Percentiles rank a stretch among this genome's conserved stretches.
These are phyloP conservation scores for Colletotrichum lentis DNA, from an alignment of 2,329 filamentous ascomycete species.

Conservation along the genomic window DNA sequence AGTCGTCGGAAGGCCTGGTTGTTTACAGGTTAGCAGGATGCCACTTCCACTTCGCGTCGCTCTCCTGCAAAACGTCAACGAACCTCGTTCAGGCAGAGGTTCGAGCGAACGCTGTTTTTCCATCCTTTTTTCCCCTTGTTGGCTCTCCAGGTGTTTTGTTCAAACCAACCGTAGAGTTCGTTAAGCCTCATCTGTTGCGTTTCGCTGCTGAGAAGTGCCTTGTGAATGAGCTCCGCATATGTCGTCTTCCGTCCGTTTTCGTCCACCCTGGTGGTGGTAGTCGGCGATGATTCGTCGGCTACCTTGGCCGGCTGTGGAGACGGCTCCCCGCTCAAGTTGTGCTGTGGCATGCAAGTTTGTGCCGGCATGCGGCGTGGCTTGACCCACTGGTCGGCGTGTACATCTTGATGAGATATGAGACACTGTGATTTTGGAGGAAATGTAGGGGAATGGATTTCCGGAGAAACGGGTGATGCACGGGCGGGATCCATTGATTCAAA, in stretches of 20 bases:
- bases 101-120: conserved; percentile 6
- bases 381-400: not conserved
- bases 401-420: not conserved
- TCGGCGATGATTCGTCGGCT: not conserved
- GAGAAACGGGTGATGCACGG: not conserved
- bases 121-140: not conserved
- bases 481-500: conserved; percentile 1
- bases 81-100: conserved; percentile 14
- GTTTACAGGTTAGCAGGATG: not conserved
- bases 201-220: not conserved
- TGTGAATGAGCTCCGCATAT: conserved; percentile 1
- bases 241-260: not conserved
- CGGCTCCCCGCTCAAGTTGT: not conserved
- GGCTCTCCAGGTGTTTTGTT: conserved; percentile 2
- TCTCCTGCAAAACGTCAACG: not conserved
- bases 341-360: not conserved
- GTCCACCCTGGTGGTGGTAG: not conserved
- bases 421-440: not conserved
- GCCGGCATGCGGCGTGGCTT: not conserved
- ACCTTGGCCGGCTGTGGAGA: not conserved
- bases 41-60: not conserved
- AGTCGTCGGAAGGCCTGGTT: conserved; percentile 1
- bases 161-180: conserved; percentile 11
- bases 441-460: not conserved
- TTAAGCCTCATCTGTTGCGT: not conserved